phyloP scores from a whole-genome alignment of 352 stramenopile species.

The Globisporangium iwayamae region DNA sequence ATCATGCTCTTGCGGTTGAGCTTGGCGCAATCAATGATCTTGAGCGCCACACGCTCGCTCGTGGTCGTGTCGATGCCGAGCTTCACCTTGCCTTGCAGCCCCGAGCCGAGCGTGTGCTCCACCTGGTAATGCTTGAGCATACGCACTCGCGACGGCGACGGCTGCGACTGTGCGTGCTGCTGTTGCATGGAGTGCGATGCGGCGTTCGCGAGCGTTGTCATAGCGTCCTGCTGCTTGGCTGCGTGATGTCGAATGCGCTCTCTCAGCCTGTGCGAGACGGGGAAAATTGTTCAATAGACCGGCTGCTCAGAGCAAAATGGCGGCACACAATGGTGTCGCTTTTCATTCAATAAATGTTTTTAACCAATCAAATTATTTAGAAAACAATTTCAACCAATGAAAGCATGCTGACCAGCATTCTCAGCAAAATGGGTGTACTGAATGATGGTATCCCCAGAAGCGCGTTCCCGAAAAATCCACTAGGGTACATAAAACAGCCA shows the following conservation, averaged over 20 bases:
- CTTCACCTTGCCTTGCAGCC: constrained; percentile 87
- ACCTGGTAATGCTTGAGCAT: constrained; percentile 79
- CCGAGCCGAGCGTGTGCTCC: constrained; percentile 75
- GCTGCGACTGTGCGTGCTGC: constrained; percentile 1
- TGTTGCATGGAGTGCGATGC: not conserved
- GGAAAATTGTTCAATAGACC: constrained; percentile 12
- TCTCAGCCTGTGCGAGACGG: constrained; percentile 6
- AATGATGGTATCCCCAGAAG: constrained; percentile 25
- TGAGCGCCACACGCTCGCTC: constrained; percentile 84
- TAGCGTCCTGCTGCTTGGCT: not conserved
- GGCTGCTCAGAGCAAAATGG: not conserved
- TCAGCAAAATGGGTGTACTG: not conserved
- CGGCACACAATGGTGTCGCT: not conserved
- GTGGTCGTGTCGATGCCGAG: constrained; percentile 78
- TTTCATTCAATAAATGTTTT: constrained; percentile 6
- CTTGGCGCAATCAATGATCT: constrained; percentile 86
- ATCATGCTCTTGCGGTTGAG: constrained; percentile 79
- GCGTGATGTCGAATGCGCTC: not conserved
- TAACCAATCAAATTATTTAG: not conserved
- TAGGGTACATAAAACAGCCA: constrained; percentile 7
- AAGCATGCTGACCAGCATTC: constrained; percentile 24
- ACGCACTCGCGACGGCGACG: constrained; percentile 20
- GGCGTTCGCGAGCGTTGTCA: constrained; percentile 12
- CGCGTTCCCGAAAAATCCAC: constrained; percentile 25
- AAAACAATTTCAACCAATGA: not conserved